Evolutionary conservation across 225 moss, liverwort and hornwort species (phyloP).

Genomic region (Physcomitrellopsis africana): DNA sequence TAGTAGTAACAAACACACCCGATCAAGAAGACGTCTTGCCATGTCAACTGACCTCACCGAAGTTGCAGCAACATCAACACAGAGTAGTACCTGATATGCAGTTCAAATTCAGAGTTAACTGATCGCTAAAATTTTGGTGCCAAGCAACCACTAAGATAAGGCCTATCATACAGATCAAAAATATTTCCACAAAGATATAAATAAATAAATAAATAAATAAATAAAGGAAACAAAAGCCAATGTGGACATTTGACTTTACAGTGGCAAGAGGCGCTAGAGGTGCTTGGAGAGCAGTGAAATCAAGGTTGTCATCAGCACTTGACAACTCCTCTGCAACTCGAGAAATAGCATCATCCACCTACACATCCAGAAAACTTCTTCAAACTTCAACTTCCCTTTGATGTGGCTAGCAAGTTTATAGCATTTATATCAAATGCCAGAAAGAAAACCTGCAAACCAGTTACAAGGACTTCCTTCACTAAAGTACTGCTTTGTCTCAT

Average conservation of each 20-base stretch:
- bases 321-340: constrained; percentile 64
- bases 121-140: constrained; percentile 13
- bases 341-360: constrained; percentile 74
- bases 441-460: background rate
- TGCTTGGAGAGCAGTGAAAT: constrained; percentile 55
- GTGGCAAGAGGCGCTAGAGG: constrained; percentile 75
- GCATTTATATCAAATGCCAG: background rate
- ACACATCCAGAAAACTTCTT: constrained; percentile 29
- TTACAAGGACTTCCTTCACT: background rate
- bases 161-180: constrained; percentile 6
- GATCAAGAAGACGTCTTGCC: constrained; percentile 86
- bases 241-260: constrained; percentile 43
- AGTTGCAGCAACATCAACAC: constrained; percentile 83
- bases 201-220: background rate
- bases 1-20: constrained; percentile 48
- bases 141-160: constrained; percentile 17
- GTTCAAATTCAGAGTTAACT: constrained; percentile 3
- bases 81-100: constrained; percentile 71
- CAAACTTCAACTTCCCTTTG: constrained; percentile 11
- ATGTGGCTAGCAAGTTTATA: constrained; percentile 4
- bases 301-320: constrained; percentile 62
- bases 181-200: background rate
- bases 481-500: background rate
- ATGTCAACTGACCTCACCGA: constrained; percentile 78
- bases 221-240: constrained; percentile 1